Conservation (phyloP, 2,329 filamentous ascomycete genomes). For the Dothideomycetes sp. region DNA sequence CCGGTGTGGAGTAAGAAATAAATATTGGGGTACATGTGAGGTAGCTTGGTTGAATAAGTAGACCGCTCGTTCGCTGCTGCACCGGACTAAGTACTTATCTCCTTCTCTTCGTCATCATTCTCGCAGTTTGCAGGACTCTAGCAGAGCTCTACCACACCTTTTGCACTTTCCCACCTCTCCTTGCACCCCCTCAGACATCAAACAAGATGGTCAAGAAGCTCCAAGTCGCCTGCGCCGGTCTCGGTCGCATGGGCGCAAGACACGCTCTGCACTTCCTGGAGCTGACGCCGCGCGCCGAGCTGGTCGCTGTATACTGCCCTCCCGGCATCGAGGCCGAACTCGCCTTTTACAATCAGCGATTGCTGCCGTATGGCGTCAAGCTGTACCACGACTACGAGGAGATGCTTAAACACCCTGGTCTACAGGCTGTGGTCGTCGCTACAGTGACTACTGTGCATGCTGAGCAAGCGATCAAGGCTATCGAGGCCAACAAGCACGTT, state of each 20-base stretch:
- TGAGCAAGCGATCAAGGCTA: conserved; percentile 45
- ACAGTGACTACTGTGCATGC: conserved; percentile 46
- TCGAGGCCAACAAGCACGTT: conserved; percentile 43
- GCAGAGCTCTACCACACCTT: too few relatives aligned
- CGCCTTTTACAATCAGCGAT: conserved; percentile 38
- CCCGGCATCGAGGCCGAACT: conserved; percentile 26
- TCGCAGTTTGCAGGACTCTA: too few relatives aligned
- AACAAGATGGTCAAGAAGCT: conserved; percentile 21
- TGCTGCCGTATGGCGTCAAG: conserved; percentile 40
- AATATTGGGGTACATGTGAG: too few relatives aligned
- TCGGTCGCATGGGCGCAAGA: conserved; percentile 39
- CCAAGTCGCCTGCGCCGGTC: conserved; percentile 33
- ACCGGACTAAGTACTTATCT: too few relatives aligned
- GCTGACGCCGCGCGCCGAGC: conserved; percentile 32
- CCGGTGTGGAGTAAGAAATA: too few relatives aligned
- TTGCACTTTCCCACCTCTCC: too few relatives aligned
- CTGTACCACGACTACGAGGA: conserved; percentile 45
- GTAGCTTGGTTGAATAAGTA: too few relatives aligned
- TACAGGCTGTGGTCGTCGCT: conserved; percentile 45
- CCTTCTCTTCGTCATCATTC: too few relatives aligned
- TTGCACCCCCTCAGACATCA: too few relatives aligned
- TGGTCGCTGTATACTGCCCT: conserved; percentile 37
- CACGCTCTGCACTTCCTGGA: conserved; percentile 38
- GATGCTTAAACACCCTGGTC: conserved; percentile 44
- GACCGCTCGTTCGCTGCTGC: too few relatives aligned